Conservation (phyloP, 257 asterid species). For the Capsicum pubescens region DNA sequence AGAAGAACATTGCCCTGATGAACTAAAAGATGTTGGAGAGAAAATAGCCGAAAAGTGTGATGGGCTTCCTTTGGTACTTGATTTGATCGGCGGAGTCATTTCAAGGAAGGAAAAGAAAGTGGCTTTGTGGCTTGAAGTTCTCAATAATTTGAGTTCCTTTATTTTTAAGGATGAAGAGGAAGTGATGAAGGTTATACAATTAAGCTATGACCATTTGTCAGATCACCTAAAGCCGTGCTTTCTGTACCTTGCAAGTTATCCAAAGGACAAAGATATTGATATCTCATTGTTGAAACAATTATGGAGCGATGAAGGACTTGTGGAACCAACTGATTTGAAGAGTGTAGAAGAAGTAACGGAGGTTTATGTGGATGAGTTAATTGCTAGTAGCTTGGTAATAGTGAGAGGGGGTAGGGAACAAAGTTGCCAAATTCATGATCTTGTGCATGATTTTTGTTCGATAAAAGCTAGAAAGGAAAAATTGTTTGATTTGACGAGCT, state of each 20-base stretch:
- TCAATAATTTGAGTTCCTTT: neutral
- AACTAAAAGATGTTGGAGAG: slow-evolving; percentile 29
- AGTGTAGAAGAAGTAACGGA: neutral
- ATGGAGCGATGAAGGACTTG: slow-evolving; percentile 47
- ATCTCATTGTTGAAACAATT: slow-evolving; percentile 21
- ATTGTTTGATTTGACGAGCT: neutral
- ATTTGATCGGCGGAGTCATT: slow-evolving; percentile 35
- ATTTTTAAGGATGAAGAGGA: slow-evolving; percentile 21
- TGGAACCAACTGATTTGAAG: slow-evolving; percentile 15
- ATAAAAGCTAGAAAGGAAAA: slow-evolving; percentile 32
- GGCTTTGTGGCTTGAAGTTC: slow-evolving; percentile 31
- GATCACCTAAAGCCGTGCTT: slow-evolving; percentile 39
- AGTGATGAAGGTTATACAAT: slow-evolving; percentile 30
- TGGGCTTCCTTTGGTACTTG: slow-evolving; percentile 40
- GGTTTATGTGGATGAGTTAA: slow-evolving; percentile 37
- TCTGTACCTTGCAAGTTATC: slow-evolving; percentile 41
- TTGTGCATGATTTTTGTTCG: slow-evolving; percentile 32
- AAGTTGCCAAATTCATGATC: slow-evolving; percentile 34
- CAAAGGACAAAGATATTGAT: slow-evolving; percentile 28
- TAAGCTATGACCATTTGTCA: slow-evolving; percentile 41
- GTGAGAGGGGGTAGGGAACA: slow-evolving; percentile 25
- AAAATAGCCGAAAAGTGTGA: slow-evolving; percentile 31
- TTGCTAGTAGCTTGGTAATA: slow-evolving; percentile 33
- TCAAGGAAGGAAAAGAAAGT: slow-evolving; percentile 28
- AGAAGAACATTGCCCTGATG: slow-evolving; percentile 29